Evolutionary conservation across 768 basidiomycete genomes (phyloP), one percentile per base, ranked within the genome.

Genomic region (Boletus sp.): DNA sequence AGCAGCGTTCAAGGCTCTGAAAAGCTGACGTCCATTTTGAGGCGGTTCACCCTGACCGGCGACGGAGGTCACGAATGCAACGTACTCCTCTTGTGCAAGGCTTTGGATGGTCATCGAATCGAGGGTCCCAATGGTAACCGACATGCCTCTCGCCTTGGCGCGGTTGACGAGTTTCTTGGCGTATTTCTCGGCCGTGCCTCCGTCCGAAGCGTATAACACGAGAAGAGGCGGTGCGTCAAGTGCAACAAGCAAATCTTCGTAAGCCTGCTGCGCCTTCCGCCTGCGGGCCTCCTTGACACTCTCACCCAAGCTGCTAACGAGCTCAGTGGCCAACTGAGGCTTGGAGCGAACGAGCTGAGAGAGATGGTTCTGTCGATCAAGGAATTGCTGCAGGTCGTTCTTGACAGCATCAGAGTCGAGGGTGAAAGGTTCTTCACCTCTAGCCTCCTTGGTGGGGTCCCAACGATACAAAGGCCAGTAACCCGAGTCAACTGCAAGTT

Each of bases 391-490:
- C 21, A 99, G 77, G 64, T 97, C 96, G 56, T 91, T 87, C 80
- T 98, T 98, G 73, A 99, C 83, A 30, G 87, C 79, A 61, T 96
- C 92, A 4, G 92, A 94, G 73, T 98, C 97, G 54, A 99, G 84
- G 13, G 82, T 80, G 77, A 99, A 99, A 15, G 90, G 88, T 58
- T 95, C 93, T 66, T 85, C 78, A 39, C 88, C 88, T 41, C 71
- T 72, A 25, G 71, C 73, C 64, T 94, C 91, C 70, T 90, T 88
- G 63, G 81, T 79, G 0, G 97, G 97, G 71, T 99, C 87, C 95
- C 96, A 99, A 52, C 97, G 83, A 78, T 98, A 99, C 49, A 98
- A 77, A 0, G 96, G 96, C 97, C 97, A 98, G 74, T 95, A 96
- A 3, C 96, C 96, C 10, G 90, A 82, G 63, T 98, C 95, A 38